Evolutionary conservation across 2,329 filamentous ascomycete species (phyloP).

Genomic region (Fusarium sp.): DNA sequence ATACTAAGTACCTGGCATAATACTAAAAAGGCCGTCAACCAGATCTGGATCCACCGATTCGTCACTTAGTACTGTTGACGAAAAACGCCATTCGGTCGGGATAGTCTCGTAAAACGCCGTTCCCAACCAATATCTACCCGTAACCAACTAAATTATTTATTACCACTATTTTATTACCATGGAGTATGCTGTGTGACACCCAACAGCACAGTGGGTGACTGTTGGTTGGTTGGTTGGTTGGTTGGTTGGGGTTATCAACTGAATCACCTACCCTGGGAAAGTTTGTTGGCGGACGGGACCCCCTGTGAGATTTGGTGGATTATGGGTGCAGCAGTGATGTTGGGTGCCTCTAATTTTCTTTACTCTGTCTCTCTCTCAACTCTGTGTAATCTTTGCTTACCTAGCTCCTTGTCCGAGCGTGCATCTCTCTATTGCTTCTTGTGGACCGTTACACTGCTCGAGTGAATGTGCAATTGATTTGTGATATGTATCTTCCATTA

Average conservation of each 20-base stretch:
- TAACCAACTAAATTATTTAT: too few relatives aligned
- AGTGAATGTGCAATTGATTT: not conserved
- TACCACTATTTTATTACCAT: not conserved
- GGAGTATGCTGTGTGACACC: not conserved
- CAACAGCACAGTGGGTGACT: too few relatives aligned
- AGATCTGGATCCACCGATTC: not conserved
- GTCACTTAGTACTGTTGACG: not conserved
- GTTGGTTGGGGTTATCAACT: too few relatives aligned
- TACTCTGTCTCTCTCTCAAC: not conserved
- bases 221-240: too few relatives aligned
- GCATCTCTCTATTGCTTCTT: constrained; percentile 5
- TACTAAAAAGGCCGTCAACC: not conserved
- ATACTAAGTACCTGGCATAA: too few relatives aligned
- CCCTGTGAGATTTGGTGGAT: not conserved
- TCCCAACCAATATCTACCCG: too few relatives aligned
- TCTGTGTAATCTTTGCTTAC: not conserved
- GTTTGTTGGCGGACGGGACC: not conserved
- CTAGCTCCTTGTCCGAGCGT: constrained; percentile 4
- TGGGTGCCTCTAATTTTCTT: not conserved
- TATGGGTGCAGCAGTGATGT: not conserved
- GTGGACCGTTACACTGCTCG: not conserved
- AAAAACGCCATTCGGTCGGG: not conserved
- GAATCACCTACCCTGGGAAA: not conserved
- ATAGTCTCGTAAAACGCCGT: constrained; percentile 1
- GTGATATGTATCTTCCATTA: not conserved